Conservation (phyloP, 2,329 filamentous ascomycete species). For the Aspergillus luchuensis region DNA sequence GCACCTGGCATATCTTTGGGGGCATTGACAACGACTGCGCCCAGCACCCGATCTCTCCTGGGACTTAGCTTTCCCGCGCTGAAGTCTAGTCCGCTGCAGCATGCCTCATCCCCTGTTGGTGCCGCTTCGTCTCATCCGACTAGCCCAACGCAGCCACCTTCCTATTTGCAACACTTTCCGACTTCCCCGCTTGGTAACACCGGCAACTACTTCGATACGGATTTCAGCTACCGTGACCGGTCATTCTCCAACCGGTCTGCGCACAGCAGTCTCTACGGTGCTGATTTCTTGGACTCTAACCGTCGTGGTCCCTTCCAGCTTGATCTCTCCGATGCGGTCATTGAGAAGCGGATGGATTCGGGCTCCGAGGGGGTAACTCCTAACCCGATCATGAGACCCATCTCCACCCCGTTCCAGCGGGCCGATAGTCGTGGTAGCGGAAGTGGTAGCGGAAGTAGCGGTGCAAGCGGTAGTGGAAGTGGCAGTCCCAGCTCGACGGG, state of each 20-base stretch:
- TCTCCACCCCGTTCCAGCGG: constrained; percentile 42
- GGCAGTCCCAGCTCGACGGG: constrained; percentile 44
- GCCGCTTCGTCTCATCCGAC: constrained; percentile 36
- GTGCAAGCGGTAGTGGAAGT: constrained; percentile 44
- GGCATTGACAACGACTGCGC: constrained; percentile 31
- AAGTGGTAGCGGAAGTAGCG: constrained; percentile 46
- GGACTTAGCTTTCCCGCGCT: constrained; percentile 39
- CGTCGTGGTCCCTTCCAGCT: constrained; percentile 34
- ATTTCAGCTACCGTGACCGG: constrained; percentile 39
- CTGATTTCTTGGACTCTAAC: constrained; percentile 34
- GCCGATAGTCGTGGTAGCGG: constrained; percentile 54
- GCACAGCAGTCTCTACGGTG: constrained; percentile 40
- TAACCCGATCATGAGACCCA: constrained; percentile 40
- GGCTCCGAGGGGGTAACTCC: constrained; percentile 36
- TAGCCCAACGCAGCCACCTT: constrained; percentile 36
- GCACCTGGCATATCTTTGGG: constrained; percentile 24
- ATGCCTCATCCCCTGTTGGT: constrained; percentile 36
- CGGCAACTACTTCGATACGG: constrained; percentile 36
- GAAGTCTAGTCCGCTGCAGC: constrained; percentile 40
- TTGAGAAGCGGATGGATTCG: constrained; percentile 34
- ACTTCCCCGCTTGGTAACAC: constrained; percentile 37
- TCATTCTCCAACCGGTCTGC: constrained; percentile 47
- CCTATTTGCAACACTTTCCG: constrained; percentile 35
- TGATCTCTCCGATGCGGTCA: constrained; percentile 35
- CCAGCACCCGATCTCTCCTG: constrained; percentile 36